Base-by-base conservation (phyloP, 2,329 filamentous ascomycete species). In the Davidsoniella eucalypti region DNA sequence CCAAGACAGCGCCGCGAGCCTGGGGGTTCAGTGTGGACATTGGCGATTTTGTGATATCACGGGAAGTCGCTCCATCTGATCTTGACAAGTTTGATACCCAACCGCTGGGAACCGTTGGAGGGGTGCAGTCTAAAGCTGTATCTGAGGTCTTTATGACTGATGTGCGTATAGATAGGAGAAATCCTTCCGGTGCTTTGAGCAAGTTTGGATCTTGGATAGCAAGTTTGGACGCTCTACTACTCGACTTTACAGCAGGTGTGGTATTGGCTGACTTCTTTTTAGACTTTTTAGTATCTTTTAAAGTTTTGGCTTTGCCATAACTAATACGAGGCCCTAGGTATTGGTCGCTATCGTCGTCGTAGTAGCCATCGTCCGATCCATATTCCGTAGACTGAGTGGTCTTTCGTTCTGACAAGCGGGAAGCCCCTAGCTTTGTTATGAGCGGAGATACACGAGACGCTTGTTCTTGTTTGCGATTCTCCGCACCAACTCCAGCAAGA, bases 251-350 rank as follows among this genome's bases (percentile, higher is more conserved):
- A 33, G 21, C 21, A 5, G 21, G 21, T 7, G n/a, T 29, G 23
- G 16, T 17, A 26, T 17, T 21, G 21, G 4, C 25, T 21, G 17
- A 17, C 5, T 56, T 52, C 60, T 66, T 52, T 69, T 67, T 58
- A 63, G 65, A 21, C 59, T 80, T 82, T 51, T 77, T 75, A 49
- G 69, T 72, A 2, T 55, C 52, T 2, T 57, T 54, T 51, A 40
- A 9, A 5, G 33, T 17, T 21, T 50, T 53, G 25, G 44, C 17
- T 37, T 51, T 53, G 44, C 17, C 33, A 17, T 53, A 53, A n/a
- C 56, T 18, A 56, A 53, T 51, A 56, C 43, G 21, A 54, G 55
- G 16, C 58, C 59, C 2, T 61, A 63, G 17, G 10, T 70, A 68
- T 5, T 68, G 64, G 3, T 71, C 69, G n/a, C 71, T 68, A 5